phyloP scores from a whole-genome alignment of 1,284 basidiomycete genomes.

The Apiotrichum siamense region DNA sequence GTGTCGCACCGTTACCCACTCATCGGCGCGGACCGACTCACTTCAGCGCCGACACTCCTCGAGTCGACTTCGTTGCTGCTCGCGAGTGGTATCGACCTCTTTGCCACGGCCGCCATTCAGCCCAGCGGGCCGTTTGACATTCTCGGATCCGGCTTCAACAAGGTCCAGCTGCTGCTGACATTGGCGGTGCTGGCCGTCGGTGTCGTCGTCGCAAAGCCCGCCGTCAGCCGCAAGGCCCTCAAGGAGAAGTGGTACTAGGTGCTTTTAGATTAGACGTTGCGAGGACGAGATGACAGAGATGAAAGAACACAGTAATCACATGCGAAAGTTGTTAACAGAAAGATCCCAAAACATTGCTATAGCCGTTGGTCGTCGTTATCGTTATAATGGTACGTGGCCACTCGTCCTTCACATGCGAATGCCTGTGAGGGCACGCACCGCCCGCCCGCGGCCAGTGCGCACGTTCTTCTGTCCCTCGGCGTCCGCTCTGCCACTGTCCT shows the following conservation, averaged over 20 bases:
- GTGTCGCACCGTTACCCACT: slow-evolving; percentile 54
- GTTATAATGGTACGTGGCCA: neutral
- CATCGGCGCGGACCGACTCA: slow-evolving; percentile 59
- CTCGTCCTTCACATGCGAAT: neutral
- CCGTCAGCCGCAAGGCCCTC: slow-evolving; percentile 39
- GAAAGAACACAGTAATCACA: too few species aligned
- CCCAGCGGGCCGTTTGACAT: slow-evolving; percentile 91
- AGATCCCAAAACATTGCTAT: too few species aligned
- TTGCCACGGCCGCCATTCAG: slow-evolving; percentile 66
- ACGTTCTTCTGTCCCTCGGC: neutral
- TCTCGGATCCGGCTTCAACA: slow-evolving; percentile 87
- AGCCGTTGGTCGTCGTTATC: neutral
- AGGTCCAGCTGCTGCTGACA: slow-evolving; percentile 81
- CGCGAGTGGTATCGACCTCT: slow-evolving; percentile 78
- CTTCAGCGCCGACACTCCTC: slow-evolving; percentile 73
- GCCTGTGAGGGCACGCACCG: neutral
- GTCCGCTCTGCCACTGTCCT: neutral
- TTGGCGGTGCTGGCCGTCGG: slow-evolving; percentile 65
- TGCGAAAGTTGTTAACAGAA: too few species aligned
- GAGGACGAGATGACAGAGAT: too few species aligned
- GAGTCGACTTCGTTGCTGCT: slow-evolving; percentile 91
- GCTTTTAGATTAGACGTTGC: too few species aligned
- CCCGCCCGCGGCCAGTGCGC: neutral
- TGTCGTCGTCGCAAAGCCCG: slow-evolving; percentile 61
- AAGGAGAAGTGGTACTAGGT: slow-evolving; percentile 42